Conservation (phyloP, 495 filamentous ascomycete genomes). For the Aspergillus panamensis region DNA sequence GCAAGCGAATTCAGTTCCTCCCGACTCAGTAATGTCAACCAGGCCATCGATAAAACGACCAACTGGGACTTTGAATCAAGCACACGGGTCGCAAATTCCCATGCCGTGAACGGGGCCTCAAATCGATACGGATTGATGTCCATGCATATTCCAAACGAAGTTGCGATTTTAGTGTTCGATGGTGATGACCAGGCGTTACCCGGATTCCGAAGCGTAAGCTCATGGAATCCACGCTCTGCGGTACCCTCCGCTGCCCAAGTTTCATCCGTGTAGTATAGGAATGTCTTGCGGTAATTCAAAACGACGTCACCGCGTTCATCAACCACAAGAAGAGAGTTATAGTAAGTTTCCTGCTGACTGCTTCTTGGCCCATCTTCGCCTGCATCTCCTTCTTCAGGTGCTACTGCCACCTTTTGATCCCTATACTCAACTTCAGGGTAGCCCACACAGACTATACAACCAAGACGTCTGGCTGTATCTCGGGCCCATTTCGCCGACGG, state of each 20-base stretch:
- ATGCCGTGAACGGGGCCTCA: constrained; percentile 69
- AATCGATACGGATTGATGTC: constrained; percentile 70
- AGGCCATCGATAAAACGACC: constrained; percentile 84
- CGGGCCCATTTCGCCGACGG: constrained; percentile 77
- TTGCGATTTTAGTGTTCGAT: constrained; percentile 34
- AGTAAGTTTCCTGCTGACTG: constrained; percentile 44
- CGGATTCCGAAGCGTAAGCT: constrained; percentile 29
- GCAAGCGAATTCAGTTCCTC: constrained; percentile 44
- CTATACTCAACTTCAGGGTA: constrained; percentile 68
- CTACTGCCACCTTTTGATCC: neutral
- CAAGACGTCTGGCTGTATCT: constrained; percentile 63
- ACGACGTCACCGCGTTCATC: constrained; percentile 65
- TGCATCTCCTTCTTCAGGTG: neutral
- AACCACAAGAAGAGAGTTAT: constrained; percentile 85
- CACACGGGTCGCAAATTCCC: constrained; percentile 81
- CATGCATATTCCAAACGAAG: constrained; percentile 88
- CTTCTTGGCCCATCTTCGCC: constrained; percentile 6
- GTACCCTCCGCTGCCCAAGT: constrained; percentile 81
- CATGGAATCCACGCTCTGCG: constrained; percentile 48
- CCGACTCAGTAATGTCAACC: constrained; percentile 59
- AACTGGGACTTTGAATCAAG: constrained; percentile 63
- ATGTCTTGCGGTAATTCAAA: constrained; percentile 82
- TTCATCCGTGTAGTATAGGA: constrained; percentile 89
- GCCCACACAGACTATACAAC: constrained; percentile 80
- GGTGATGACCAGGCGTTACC: constrained; percentile 12